Evolutionary conservation across 306 rosid species (phyloP).

Genomic region (Clitoria ternatea): DNA sequence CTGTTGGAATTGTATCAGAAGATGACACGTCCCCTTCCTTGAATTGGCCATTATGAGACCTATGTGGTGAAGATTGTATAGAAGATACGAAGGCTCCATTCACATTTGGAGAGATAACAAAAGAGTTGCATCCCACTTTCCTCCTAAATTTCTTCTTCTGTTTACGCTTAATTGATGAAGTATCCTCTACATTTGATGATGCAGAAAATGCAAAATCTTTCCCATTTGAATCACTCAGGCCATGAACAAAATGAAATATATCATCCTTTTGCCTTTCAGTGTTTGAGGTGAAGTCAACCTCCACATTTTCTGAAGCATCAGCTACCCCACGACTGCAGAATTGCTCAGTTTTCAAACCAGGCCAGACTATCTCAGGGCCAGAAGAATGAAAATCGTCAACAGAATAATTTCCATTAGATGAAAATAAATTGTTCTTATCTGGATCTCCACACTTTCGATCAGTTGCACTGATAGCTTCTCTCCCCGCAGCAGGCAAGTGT

Average conservation of each 20-base stretch:
- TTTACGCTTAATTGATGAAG: slow-evolving; percentile 38
- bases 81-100: slow-evolving; percentile 45
- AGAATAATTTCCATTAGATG: slow-evolving; percentile 22
- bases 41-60: slow-evolving; percentile 37
- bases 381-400: slow-evolving; percentile 16
- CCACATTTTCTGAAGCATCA: slow-evolving; percentile 34
- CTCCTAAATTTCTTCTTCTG: slow-evolving; percentile 57
- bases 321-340: slow-evolving; percentile 17
- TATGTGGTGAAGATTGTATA: slow-evolving; percentile 36
- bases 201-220: slow-evolving; percentile 62
- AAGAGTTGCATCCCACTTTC: slow-evolving; percentile 37
- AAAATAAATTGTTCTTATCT: background rate
- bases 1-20: slow-evolving; percentile 41
- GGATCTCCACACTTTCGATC: slow-evolving; percentile 28
- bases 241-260: slow-evolving; percentile 27
- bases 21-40: slow-evolving; percentile 34
- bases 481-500: slow-evolving; percentile 28
- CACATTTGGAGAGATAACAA: slow-evolving; percentile 42
- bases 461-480: slow-evolving; percentile 19
- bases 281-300: slow-evolving; percentile 33
- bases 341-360: slow-evolving; percentile 37
- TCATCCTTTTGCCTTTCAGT: slow-evolving; percentile 34
- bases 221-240: slow-evolving; percentile 35
- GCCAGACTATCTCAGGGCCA: slow-evolving; percentile 36
- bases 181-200: slow-evolving; percentile 36